Evolutionary conservation across 805 yeast species (phyloP).

Genomic region (Vanderwaltozyma yarrowii): DNA sequence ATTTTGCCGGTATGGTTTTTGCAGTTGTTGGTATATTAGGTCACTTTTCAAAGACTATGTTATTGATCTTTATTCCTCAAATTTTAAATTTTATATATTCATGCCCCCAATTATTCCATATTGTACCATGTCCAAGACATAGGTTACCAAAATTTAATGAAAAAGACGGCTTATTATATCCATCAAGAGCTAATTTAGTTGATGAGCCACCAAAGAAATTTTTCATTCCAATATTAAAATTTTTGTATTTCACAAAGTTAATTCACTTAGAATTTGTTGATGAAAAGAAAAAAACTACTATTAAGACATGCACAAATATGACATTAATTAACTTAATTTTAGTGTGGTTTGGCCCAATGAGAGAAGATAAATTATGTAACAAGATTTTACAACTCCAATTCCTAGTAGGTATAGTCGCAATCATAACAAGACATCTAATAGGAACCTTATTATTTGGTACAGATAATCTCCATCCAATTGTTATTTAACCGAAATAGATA

Average conservation of each 20-base stretch:
- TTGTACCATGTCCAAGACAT: constrained; percentile 94
- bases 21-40: constrained; percentile 95
- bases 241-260: constrained; percentile 41
- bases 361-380: constrained; percentile 68
- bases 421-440: constrained; percentile 66
- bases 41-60: constrained; percentile 87
- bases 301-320: constrained; percentile 56
- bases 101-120: constrained; percentile 78
- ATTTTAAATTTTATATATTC: constrained; percentile 83
- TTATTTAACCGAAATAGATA: not conserved
- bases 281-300: constrained; percentile 15
- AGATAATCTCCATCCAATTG: constrained; percentile 47
- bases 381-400: constrained; percentile 55
- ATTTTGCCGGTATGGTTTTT: constrained; percentile 97
- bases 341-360: constrained; percentile 83
- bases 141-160: constrained; percentile 72
- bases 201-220: constrained; percentile 27
- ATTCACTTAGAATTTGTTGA: constrained; percentile 35
- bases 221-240: constrained; percentile 29
- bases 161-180: constrained; percentile 62
- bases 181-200: constrained; percentile 46
- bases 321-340: constrained; percentile 76
- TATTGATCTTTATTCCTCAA: constrained; percentile 83
- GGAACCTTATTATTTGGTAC: constrained; percentile 84
- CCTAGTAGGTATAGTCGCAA: constrained; percentile 51